These are phyloP conservation scores for Phytophthora tentaculata DNA, from an alignment of 352 stramenopile species.

Conservation along the genomic window DNA sequence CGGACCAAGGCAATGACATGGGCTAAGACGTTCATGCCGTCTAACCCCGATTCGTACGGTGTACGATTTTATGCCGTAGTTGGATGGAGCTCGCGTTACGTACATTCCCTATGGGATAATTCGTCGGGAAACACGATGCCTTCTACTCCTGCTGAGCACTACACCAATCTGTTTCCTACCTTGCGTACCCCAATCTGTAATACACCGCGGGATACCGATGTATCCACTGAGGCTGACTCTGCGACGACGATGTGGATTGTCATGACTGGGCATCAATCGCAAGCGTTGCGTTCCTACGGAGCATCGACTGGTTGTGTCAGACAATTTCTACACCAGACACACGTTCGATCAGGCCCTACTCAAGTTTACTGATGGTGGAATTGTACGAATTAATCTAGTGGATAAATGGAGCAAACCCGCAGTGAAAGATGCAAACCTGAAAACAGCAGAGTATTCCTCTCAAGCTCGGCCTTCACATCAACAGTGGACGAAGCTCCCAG, in stretches of 20 bases:
- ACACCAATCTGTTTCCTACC: slow-evolving; percentile 10
- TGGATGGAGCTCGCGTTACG: background rate
- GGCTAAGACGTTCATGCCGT: background rate
- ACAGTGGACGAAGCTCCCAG: no score
- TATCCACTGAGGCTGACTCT: background rate
- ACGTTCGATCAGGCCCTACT: slow-evolving; percentile 13
- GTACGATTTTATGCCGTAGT: slow-evolving; percentile 9
- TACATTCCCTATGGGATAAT: no score
- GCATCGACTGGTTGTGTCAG: slow-evolving; percentile 7
- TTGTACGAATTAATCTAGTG: slow-evolving; percentile 18
- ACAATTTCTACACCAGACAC: slow-evolving; percentile 25
- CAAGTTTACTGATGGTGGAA: slow-evolving; percentile 18
- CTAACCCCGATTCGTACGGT: background rate
- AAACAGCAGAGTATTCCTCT: no score
- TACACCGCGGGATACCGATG: background rate
- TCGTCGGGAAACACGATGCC: no score
- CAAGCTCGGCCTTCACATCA: no score
- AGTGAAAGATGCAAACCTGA: background rate
- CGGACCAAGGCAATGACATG: background rate
- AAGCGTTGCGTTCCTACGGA: slow-evolving; percentile 2
- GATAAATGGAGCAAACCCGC: slow-evolving; percentile 22
- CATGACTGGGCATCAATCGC: slow-evolving; percentile 8
- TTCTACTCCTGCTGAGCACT: background rate
- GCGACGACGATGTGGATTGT: slow-evolving; percentile 8
- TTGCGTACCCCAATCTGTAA: slow-evolving; percentile 8